Base-by-base conservation (phyloP, 108 stramenopile species). In the Mayamaea pseudoterrestris region DNA sequence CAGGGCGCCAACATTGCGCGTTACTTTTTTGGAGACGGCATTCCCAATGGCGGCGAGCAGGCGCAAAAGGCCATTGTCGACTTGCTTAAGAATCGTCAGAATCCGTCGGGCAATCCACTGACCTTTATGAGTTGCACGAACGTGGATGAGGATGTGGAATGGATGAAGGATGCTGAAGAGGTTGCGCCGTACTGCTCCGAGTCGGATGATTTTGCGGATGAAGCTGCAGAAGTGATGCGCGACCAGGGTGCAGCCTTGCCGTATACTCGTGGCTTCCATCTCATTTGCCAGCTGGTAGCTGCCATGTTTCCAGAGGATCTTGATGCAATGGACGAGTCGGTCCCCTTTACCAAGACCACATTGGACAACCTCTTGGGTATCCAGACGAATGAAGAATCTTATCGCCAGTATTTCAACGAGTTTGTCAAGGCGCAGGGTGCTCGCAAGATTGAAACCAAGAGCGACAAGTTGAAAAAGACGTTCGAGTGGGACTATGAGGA, bases 321-420 rank as follows among this genome's bases (percentile, higher is more conserved):
- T 49, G 69, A 71, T 57, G 69, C 69, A 34, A 66, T 71, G 69
- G 64, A 71, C 45, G 69, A 71, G 28, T 47, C 30, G 27, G 55
- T 71, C 9, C 69, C 69, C 5, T 71, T 71, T 46, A 71, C 69
- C 30, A 65, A 66, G 50, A 30, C 53, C 5, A 61, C 65, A 5
- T 47, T 71, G 50, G 60, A 66, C 41, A 71, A 66, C 26, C 50
- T 71, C 36, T 56, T 71, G 48, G 69, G 69, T 2, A 46, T 62
- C 2, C 48, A 66, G 27, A 44, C 55, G 45, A 45, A 58, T 9
- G 55, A 65, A 32, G 55, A 45, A 40, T 49, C 58, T 27, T 66
- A 71, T 27, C 30, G 43, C 11, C 60, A 71, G 22, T 71, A 66
- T 48, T 71, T 71, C 28, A 30, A 61, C 32, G 29, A 49, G 25